A percentile compares a stretch with the other conserved stretches of the same genome.
These are phyloP conservation scores for Boletus vinaceobasis DNA, from an alignment of 768 basidiomycete species.

Conservation along the genomic window DNA sequence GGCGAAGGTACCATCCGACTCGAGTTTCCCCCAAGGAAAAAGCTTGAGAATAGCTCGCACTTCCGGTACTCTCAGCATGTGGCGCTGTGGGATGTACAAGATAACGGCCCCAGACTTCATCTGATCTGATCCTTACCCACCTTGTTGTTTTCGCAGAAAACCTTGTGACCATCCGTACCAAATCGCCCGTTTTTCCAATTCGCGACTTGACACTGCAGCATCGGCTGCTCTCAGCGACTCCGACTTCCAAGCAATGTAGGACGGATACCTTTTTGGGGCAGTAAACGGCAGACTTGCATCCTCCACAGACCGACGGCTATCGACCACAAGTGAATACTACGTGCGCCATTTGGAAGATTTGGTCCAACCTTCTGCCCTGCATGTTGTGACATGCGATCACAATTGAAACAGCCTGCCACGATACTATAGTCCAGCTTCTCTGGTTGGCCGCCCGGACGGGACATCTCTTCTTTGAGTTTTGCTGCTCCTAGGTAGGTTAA, in stretches of 20 bases:
- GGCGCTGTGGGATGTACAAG: conserved; percentile 22
- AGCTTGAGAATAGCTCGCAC: conserved; percentile 33
- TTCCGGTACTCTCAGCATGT: conserved; percentile 36
- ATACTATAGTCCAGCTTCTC: conserved; percentile 28
- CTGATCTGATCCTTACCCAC: conserved; percentile 13
- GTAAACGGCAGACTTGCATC: conserved; percentile 29
- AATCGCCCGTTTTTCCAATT: conserved; percentile 34
- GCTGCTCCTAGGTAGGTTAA: conserved; percentile 29
- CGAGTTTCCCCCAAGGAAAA: conserved; percentile 43
- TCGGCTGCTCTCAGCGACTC: conserved; percentile 1
- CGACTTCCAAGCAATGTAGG: not conserved
- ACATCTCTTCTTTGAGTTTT: conserved; percentile 25
- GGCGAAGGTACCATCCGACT: conserved; percentile 39
- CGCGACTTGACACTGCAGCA: conserved; percentile 33
- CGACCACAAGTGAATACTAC: not conserved
- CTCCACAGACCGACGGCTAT: conserved; percentile 29
- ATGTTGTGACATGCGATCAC: conserved; percentile 10
- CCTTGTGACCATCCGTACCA: conserved; percentile 31
- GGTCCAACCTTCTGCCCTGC: conserved; percentile 19
- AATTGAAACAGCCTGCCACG: conserved; percentile 23
- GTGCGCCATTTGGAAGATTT: not conserved
- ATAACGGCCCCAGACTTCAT: not conserved
- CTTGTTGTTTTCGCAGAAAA: conserved; percentile 35
- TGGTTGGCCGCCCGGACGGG: conserved; percentile 27
- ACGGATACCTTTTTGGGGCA: conserved; percentile 28